Percentiles rank a stretch among this genome's conserved stretches.
Evolutionary conservation across 1,284 basidiomycete species (phyloP).

Genomic region (Cystobasidium sp.): DNA sequence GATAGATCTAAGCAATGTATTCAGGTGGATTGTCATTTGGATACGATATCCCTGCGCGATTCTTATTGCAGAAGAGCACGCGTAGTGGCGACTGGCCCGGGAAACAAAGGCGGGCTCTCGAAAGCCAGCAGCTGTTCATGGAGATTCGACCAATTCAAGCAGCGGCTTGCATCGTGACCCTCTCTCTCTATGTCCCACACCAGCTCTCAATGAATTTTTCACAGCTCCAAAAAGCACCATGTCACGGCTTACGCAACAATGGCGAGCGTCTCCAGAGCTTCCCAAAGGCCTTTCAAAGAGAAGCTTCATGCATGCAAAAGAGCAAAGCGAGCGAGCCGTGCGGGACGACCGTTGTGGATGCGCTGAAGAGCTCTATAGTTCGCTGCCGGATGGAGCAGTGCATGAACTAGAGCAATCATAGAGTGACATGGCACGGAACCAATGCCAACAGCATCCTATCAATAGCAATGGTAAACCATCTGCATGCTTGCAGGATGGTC

Average conservation of each 20-base stretch:
- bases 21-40: too few relatives aligned
- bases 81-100: too few relatives aligned
- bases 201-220: background rate
- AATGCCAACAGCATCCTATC: background rate
- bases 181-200: background rate
- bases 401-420: too few relatives aligned
- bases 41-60: too few relatives aligned
- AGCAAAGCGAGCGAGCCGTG: conserved; percentile 2
- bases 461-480: background rate
- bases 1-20: too few relatives aligned
- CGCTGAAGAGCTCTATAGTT: background rate
- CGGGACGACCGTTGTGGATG: background rate
- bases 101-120: too few relatives aligned
- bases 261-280: background rate
- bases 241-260: background rate
- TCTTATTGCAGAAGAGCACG: too few relatives aligned
- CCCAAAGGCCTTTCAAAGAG: background rate
- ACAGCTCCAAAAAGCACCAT: background rate
- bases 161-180: background rate
- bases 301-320: conserved; percentile 7
- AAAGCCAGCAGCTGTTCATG: too few relatives aligned
- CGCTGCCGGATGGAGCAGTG: too few relatives aligned
- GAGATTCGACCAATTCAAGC: too few relatives aligned
- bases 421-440: background rate
- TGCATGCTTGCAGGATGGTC: background rate